Base-by-base conservation (phyloP, 768 basidiomycete species). In the Pleurotus platypus region DNA sequence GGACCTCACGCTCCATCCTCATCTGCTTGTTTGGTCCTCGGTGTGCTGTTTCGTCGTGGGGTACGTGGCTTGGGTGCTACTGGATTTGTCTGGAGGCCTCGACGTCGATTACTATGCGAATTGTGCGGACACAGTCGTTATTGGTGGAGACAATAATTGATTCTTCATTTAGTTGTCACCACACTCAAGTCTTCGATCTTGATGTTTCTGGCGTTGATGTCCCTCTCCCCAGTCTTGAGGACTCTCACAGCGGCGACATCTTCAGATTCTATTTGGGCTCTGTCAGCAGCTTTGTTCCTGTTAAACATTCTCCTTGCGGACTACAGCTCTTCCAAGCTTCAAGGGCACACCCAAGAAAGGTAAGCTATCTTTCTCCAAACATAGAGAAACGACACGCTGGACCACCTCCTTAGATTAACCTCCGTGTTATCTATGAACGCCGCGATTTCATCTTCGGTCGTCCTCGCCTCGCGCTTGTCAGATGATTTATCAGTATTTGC, bases 211-310 rank as follows among this genome's bases (percentile, higher is more conserved):
- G 83, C 91, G 5, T 80, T 99, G 58, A 85, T 97, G 76, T 87
- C 94, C 13, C 78, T 98, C 55, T 88, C 94, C 2, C 97, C 97
- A 12, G 90, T 98, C 8, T 76, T 98, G 56, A 84, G 88, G 65
- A 98, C 96, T 4, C 74, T 99, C 66, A 96, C 94, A 26, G 90
- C 92, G 39, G 92, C 95, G 22, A 98, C 95, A 3, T 97, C 96
- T 39, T 91, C 91, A 11, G 97, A 99, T 69, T 94, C 94, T 26
- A 95, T 98, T 61, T 98, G 94, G 94, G 94, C 96, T 5, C 73
- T 98, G 50, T 84, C 93, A n/a, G 90, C 91, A 3, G 78, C 79
- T 51, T 81, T 98, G 45, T 92, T 98, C 70, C 75, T 84, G 53
- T 74, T 97, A 39, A 93, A 95, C 67, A 78, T 86, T 16, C 74